Conservation (phyloP, 768 basidiomycete genomes). For the Fomitopsis pulvina region DNA sequence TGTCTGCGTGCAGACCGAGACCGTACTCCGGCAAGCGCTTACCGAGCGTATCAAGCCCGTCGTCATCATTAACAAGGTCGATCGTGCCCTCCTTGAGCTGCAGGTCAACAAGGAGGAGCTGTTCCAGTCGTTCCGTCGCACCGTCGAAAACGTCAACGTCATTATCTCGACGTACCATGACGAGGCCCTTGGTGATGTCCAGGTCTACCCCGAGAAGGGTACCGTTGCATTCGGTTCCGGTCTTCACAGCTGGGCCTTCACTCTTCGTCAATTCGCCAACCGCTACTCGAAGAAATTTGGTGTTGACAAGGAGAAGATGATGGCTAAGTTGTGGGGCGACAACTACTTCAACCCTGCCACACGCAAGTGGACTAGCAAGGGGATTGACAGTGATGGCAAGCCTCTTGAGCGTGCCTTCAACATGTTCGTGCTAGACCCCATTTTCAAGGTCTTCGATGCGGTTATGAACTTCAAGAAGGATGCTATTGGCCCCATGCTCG, state of each 20-base stretch:
- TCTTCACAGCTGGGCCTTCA: slow-evolving; percentile 99
- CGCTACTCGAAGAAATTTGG: slow-evolving; percentile 98
- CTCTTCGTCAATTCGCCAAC: slow-evolving; percentile 91
- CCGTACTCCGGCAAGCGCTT: slow-evolving; percentile 94
- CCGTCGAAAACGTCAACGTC: slow-evolving; percentile 97
- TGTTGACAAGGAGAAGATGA: slow-evolving; percentile 98
- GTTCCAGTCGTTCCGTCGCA: slow-evolving; percentile 96
- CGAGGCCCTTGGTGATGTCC: slow-evolving; percentile 89
- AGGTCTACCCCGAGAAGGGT: slow-evolving; percentile 97
- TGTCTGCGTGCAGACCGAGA: slow-evolving; percentile 99
- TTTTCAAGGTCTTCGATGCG: slow-evolving; percentile 96
- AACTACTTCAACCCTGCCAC: slow-evolving; percentile 98
- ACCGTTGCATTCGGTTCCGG: slow-evolving; percentile 99
- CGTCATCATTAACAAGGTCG: slow-evolving; percentile 99
- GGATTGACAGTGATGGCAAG: slow-evolving; percentile 73
- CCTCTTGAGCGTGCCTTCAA: slow-evolving; percentile 98
- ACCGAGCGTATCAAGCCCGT: slow-evolving; percentile 99
- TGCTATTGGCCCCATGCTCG: slow-evolving; percentile 70
- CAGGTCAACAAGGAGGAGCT: slow-evolving; percentile 96
- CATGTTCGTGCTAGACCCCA: slow-evolving; percentile 96
- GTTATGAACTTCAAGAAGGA: slow-evolving; percentile 99
- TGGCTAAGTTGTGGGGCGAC: slow-evolving; percentile 97
- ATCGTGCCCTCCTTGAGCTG: slow-evolving; percentile 97
- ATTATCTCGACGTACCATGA: slow-evolving; percentile 98
- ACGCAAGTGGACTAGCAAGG: slow-evolving; percentile 90